These are phyloP conservation scores for Hortaea sp. DNA, from an alignment of 2,329 filamentous ascomycete species.

Conservation along the genomic window DNA sequence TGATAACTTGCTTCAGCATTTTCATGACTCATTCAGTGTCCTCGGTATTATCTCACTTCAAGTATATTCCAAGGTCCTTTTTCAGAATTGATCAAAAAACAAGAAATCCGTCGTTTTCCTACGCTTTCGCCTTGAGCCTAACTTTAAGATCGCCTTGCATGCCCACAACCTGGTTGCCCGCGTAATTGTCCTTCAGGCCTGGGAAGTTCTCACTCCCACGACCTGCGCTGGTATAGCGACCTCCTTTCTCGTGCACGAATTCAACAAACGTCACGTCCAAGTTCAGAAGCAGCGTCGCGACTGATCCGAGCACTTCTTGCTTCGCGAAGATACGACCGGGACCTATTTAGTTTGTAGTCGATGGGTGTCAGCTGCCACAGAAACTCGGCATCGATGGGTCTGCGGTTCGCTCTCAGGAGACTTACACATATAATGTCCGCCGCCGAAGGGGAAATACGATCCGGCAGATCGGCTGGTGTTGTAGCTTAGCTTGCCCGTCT, in stretches of 20 bases:
- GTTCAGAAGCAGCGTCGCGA: constrained; percentile 9
- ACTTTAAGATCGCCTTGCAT: constrained; percentile 8
- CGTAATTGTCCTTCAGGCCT: constrained; percentile 6
- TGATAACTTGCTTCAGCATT: too few species aligned
- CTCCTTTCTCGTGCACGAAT: background rate
- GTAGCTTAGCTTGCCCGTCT: constrained; percentile 13
- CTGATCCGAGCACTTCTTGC: constrained; percentile 10
- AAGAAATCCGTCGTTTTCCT: too few species aligned
- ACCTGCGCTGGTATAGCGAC: background rate
- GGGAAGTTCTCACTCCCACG: background rate
- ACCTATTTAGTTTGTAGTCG: background rate
- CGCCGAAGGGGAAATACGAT: constrained; percentile 17
- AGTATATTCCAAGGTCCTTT: too few species aligned
- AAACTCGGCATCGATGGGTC: too few species aligned
- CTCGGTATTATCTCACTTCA: too few species aligned
- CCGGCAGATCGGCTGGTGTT: constrained; percentile 5
- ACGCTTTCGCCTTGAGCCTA: constrained; percentile 1
- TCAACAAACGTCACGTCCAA: constrained; percentile 6
- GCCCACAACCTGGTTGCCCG: constrained; percentile 9
- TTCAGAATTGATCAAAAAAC: too few species aligned
- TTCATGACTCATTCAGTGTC: too few species aligned
- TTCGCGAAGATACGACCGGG: constrained; percentile 12
- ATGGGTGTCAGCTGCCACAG: too few species aligned
- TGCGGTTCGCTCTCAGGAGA: background rate
- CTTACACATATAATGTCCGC: constrained; percentile 11